Base-by-base conservation (phyloP, 441 rosid genomes). In the Theobroma grandiflorum region DNA sequence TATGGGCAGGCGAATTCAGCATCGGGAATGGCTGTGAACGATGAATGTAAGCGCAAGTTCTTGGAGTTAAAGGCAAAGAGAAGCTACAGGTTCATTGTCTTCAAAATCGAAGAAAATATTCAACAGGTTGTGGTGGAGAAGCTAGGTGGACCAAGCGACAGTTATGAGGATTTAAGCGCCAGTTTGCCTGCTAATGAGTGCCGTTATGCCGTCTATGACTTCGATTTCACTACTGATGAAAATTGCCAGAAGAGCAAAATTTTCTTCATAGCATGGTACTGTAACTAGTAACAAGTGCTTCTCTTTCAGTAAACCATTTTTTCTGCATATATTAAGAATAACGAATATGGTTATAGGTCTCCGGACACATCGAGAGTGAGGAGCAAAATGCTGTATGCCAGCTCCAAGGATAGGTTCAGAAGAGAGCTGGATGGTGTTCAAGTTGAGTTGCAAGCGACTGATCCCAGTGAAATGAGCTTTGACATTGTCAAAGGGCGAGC, bases 181-280 rank as follows among this genome's bases (percentile, higher is more conserved):
- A 80, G 88, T 71, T 81, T 91, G 69, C 92, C 93, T 1, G 64
- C 84, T 14, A 58, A 89, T 37, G 91, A 89, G 81, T 91, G 93
- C 35, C 89, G 92, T 49, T 91, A 91, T 37, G 91, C 90, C 42
- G 90, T 91, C 72, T 89, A 75, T 50, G 94, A 91, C 68, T 82
- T 85, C 26, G 91, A 91, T 78, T 91, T 89, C 86, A 86, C 86
- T 0, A 88, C 91, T 0, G 43, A 74, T 0, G 93, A 91, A 84
- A 88, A 89, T 57, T 84, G 87, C 53, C 88, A 86, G 20, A 89
- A 87, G 76, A 91, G 92, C 90, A 89, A 87, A 80, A 88, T 89
- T 20, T 85, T 87, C 86, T 91, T 89, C 84, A 70, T 91, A 33
- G 80, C 93, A 15, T 88, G 94, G 94, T 91, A 85, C 55, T 50